Conservation (phyloP, 805 yeast species). For the Vanderwaltozyma polyspora region DNA sequence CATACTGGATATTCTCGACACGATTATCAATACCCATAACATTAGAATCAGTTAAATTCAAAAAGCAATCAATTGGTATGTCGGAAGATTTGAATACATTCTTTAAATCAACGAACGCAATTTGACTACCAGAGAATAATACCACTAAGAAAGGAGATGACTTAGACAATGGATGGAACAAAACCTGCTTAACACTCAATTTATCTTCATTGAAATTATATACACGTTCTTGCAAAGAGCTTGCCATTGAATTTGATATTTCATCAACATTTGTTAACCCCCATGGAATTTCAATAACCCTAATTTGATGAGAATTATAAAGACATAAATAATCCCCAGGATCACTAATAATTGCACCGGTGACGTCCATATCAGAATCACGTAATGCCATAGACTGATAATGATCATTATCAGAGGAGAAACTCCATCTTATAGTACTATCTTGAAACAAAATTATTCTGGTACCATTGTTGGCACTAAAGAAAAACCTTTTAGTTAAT, state of each 20-base stretch:
- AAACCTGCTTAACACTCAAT: slow-evolving; percentile 28
- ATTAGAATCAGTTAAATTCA: slow-evolving; percentile 5
- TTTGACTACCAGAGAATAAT: slow-evolving; percentile 16
- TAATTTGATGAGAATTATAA: slow-evolving; percentile 9
- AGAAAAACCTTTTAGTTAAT: slow-evolving; percentile 7
- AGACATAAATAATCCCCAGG: slow-evolving; percentile 16
- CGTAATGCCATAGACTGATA: slow-evolving; percentile 10
- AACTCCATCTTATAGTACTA: slow-evolving; percentile 13
- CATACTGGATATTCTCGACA: slow-evolving; percentile 13
- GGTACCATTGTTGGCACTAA: slow-evolving; percentile 10
- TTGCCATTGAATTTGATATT: slow-evolving; percentile 1
- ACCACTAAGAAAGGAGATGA: slow-evolving; percentile 16
- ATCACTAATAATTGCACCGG: slow-evolving; percentile 8
- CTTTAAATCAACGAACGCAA: slow-evolving; percentile 13
- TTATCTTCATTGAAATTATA: background rate
- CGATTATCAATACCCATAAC: slow-evolving; percentile 15
- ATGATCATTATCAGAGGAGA: slow-evolving; percentile 1
- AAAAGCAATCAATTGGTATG: background rate
- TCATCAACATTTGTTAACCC: slow-evolving; percentile 6
- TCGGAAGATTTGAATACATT: background rate
- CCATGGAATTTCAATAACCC: slow-evolving; percentile 22
- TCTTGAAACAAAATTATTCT: slow-evolving; percentile 12
- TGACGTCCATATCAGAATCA: slow-evolving; percentile 3
- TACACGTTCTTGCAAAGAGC: background rate
- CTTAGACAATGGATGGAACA: slow-evolving; percentile 33